These are phyloP conservation scores for Trichophyton verrucosum DNA, from an alignment of 2,329 filamentous ascomycete genomes.

Conservation along the genomic window DNA sequence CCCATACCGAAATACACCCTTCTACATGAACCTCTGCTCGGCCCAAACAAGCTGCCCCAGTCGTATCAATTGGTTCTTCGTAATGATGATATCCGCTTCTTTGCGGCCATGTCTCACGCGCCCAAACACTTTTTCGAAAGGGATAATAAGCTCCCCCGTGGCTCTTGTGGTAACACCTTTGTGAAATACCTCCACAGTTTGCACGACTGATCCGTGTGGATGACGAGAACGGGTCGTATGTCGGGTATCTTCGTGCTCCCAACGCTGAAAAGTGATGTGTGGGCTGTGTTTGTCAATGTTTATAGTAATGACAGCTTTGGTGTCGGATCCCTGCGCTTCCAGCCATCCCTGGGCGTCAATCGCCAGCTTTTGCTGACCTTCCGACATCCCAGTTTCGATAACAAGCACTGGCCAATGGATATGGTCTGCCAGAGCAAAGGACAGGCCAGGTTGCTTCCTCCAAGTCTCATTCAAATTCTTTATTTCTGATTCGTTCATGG, in stretches of 20 bases:
- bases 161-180: neutral
- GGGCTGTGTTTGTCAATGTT: neutral
- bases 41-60: neutral
- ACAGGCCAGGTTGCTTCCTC: neutral
- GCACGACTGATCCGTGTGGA: neutral
- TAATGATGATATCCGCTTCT: neutral
- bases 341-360: conserved; percentile 3
- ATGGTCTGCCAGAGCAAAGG: neutral
- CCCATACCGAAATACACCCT: neutral
- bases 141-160: neutral
- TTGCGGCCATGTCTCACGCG: neutral
- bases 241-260: neutral
- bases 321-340: neutral
- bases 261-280: neutral
- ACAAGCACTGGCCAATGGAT: neutral
- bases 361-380: neutral
- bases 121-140: neutral
- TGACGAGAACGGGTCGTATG: neutral
- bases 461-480: neutral
- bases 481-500: neutral
- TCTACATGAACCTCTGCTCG: neutral
- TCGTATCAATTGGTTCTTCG: neutral
- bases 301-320: neutral
- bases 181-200: neutral
- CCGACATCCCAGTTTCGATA: neutral